A percentile compares a stretch with the other conserved stretches of the same genome.
phyloP scores from a whole-genome alignment of 257 asterid species.

The Lantana camara region DNA sequence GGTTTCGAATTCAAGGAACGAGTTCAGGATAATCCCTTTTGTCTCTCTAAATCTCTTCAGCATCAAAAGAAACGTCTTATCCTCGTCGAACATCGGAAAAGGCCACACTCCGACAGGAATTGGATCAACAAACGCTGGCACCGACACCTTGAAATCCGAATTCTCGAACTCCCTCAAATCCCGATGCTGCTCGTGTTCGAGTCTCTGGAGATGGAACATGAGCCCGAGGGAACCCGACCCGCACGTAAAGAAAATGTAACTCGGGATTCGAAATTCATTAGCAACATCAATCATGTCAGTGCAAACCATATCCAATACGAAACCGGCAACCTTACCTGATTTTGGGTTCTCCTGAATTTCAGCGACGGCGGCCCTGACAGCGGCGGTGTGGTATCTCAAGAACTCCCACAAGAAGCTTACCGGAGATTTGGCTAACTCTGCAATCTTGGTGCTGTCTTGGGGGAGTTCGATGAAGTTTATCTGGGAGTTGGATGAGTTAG shows the following conservation, averaged over 20 bases:
- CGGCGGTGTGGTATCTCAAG: conserved; percentile 27
- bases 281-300: conserved; percentile 46
- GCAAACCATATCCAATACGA: conserved; percentile 41
- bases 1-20: conserved; percentile 36
- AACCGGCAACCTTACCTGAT: conserved; percentile 24
- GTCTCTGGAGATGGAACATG: conserved; percentile 23
- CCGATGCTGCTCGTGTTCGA: conserved; percentile 10
- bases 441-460: not conserved
- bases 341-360: not conserved
- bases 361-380: conserved; percentile 20
- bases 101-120: conserved; percentile 17
- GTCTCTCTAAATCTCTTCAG: conserved; percentile 19
- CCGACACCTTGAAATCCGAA: not conserved
- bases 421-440: not conserved
- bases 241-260: conserved; percentile 36
- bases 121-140: not conserved
- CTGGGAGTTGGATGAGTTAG: conserved; percentile 18
- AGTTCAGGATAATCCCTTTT: conserved; percentile 44
- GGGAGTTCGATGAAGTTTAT: conserved; percentile 23
- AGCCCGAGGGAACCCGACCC: conserved; percentile 33
- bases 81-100: not conserved
- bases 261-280: conserved; percentile 33
- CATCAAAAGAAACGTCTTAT: not conserved
- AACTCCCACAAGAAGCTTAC: not conserved
- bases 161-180: conserved; percentile 8